Evolutionary conservation across 192 early-diverging fungal species (phyloP), one percentile per base, ranked within the genome.

Genomic region (Coemansia sp.): DNA sequence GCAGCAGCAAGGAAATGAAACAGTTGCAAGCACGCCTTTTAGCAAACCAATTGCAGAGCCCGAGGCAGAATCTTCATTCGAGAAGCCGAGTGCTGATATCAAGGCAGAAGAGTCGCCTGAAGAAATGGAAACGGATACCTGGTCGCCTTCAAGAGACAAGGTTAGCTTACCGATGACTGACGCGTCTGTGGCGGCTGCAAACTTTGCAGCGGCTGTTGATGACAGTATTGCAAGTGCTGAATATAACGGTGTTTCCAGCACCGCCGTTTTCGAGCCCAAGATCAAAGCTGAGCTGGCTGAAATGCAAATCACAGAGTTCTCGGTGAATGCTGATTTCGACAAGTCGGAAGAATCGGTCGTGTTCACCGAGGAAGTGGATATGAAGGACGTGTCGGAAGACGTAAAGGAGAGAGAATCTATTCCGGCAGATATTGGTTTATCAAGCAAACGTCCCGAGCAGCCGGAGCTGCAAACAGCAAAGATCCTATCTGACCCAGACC

Each of bases 401-500:
- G 8, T 8, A 29, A 14, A 15, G n/a, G 52, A 30, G 29, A n/a
- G 33, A 9, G 52, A 25, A n/a, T 8, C 55, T 40, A 37, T 17
- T 11, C 17, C n/a, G 4, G 30, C 15, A n/a, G 29, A 45, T 30
- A 17, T 17, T 54, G 19, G 13, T 3, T 17, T 30, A 25, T 25
- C 9, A 3, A 25, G 45, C 23, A 23, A 48, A 9, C 52, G 52
- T 4, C 29, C 11, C 23, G 29, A 54, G 7, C 27, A 59, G 19
- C 53, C 77, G 20, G 77, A 73, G 53, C 62, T 74, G 54, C 33
- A 53, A 2, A 74, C 77, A 3, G 64, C 77, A 50, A 70, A 34
- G 61, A 79, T 79, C 14, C 62, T 79, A 6, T 54, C 65, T 10
- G 79, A 81, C 14, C 68, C 79, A 0, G 72, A 70, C 22, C 65